These are phyloP conservation scores for Epichloe brachyelytri DNA, from an alignment of 2,329 filamentous ascomycete genomes.

Conservation along the genomic window DNA sequence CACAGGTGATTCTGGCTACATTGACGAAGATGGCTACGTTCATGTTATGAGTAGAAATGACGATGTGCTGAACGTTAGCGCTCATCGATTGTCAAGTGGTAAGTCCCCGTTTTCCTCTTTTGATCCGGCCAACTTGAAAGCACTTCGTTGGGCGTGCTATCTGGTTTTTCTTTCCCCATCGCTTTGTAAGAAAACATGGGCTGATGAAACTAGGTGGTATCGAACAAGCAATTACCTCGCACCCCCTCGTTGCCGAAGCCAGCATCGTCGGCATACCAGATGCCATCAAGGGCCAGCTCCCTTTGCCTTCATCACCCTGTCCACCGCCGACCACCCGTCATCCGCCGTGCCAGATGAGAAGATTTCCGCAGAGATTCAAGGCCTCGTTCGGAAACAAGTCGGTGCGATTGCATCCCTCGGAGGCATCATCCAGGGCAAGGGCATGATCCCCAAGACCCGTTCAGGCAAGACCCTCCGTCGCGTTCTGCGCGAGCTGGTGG, in stretches of 20 bases:
- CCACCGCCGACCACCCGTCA: slow-evolving; percentile 31
- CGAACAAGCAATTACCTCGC: slow-evolving; percentile 79
- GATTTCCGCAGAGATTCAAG: slow-evolving; percentile 52
- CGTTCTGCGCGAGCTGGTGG: slow-evolving; percentile 69
- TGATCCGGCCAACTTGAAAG: too few species aligned
- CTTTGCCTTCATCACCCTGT: slow-evolving; percentile 73
- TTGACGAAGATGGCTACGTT: slow-evolving; percentile 60
- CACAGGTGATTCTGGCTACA: slow-evolving; percentile 79
- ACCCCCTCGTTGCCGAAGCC: slow-evolving; percentile 71
- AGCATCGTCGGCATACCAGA: slow-evolving; percentile 83
- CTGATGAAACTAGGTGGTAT: slow-evolving; percentile 49
- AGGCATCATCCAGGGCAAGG: slow-evolving; percentile 71
- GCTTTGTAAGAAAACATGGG: not conserved
- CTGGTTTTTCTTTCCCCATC: too few species aligned
- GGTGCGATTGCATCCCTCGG: slow-evolving; percentile 77
- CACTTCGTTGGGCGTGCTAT: too few species aligned
- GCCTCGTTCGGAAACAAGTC: slow-evolving; percentile 63
- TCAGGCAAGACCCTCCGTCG: slow-evolving; percentile 83
- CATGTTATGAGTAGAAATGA: slow-evolving; percentile 56
- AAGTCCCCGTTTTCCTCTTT: slow-evolving; percentile 15
- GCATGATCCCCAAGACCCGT: slow-evolving; percentile 83
- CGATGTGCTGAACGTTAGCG: slow-evolving; percentile 92
- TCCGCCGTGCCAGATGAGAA: slow-evolving; percentile 35
- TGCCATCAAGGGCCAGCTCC: slow-evolving; percentile 74
- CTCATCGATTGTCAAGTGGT: slow-evolving; percentile 82